Evolutionary conservation across 345 rosid species (phyloP), one percentile per base, ranked within the genome.

Genomic region (Crucihimalaya himalaica): DNA sequence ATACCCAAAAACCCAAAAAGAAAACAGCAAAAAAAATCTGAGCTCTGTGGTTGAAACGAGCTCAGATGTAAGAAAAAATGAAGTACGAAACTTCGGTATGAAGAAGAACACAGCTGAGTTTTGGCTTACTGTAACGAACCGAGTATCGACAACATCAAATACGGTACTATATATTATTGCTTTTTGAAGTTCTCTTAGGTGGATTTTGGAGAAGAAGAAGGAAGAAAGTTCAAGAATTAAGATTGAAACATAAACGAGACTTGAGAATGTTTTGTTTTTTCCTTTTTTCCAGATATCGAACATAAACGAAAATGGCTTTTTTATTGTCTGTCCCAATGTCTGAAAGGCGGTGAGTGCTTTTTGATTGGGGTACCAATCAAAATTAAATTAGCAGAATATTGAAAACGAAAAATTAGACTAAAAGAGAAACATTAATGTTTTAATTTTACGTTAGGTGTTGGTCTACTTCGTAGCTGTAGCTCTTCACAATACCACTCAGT

Each of bases 281-380:
- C 3, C 45, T 40, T 31, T 15, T 25, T 19, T 35, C 19, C 34
- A 48, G 54, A 70, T 66, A 70, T 48, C 55, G 76, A 70, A 57
- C 76, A 77, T 40, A 56, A 71, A 40, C 68, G 18, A 28, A 70
- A 70, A 70, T 25, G 39, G 67, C 50, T 77, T 70, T 59, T 70
- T 21, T 39, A 48, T 64, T 70, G 80, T 57, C 76, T 70, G 75
- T 76, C 67, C 63, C 68, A 59, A 7, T 54, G 72, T 64, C 72
- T 70, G 76, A 70, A 76, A 70, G 76, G 71, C 54, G 60, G 40
- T 61, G 50, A 61, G 4, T 63, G 55, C 56, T 63, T 63, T 62
- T 63, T 54, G 65, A 63, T 75, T 45, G 64, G 71, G 64, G 71
- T 62, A 63, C 71, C 34, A 69, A 62, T 59, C 47, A 48, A 13